A percentile compares a stretch with the other conserved stretches of the same genome.
Conservation (phyloP, 495 filamentous ascomycete genomes). For the Aspergillus homomorphus region DNA sequence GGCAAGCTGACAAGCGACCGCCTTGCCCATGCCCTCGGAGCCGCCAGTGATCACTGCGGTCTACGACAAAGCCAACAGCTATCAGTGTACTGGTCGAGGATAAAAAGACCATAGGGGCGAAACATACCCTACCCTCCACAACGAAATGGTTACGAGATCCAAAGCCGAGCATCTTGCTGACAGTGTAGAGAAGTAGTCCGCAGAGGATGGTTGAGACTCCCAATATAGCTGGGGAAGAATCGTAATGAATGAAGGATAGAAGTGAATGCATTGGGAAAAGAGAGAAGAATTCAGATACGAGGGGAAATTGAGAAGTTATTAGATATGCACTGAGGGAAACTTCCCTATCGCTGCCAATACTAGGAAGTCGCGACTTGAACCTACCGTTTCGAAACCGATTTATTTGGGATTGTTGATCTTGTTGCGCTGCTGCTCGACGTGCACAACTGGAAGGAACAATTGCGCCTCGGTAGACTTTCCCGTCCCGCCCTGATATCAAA, state of each 20-base stretch:
- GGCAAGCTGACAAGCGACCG: conserved; percentile 67
- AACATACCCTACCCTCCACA: conserved; percentile 72
- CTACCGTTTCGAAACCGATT: not conserved
- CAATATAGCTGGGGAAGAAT: conserved; percentile 28
- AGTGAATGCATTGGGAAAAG: conserved; percentile 30
- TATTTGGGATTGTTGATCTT: not conserved
- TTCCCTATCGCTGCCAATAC: not conserved
- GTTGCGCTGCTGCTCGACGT: not conserved
- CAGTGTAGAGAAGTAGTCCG: conserved; percentile 42
- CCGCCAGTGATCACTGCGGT: conserved; percentile 86
- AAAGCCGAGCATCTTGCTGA: conserved; percentile 64
- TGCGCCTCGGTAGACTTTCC: not conserved
- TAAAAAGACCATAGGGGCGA: not conserved
- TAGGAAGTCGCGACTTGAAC: not conserved
- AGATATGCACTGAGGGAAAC: not conserved
- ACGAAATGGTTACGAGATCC: conserved; percentile 69
- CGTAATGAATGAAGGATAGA: conserved; percentile 24
- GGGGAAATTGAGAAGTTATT: not conserved
- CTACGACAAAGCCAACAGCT: conserved; percentile 38
- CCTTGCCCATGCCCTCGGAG: conserved; percentile 87
- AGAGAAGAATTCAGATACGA: conserved; percentile 5
- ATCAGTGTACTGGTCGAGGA: conserved; percentile 9
- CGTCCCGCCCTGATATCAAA: not conserved
- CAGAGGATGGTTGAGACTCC: conserved; percentile 45
- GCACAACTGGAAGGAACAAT: not conserved